Evolutionary conservation across 306 rosid genomes (phyloP).

Genomic region (Prosopis cineraria): DNA sequence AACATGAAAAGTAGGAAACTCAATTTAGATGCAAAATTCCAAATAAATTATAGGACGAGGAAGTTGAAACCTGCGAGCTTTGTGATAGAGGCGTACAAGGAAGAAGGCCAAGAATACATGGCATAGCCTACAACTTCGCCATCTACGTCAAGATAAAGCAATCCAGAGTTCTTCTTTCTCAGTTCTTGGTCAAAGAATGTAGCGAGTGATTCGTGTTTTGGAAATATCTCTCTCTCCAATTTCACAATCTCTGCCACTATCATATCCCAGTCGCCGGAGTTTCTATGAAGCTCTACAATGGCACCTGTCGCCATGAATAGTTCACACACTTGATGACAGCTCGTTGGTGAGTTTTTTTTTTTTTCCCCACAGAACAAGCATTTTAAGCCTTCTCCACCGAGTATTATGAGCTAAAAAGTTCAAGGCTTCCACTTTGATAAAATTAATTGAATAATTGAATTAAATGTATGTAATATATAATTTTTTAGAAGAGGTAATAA

Average conservation of each 20-base stretch:
- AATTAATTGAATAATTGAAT: not conserved
- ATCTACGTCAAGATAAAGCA: conserved; percentile 60
- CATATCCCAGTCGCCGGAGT: conserved; percentile 48
- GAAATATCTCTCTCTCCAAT: conserved; percentile 75
- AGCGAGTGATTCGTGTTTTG: conserved; percentile 86
- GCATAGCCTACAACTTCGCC: conserved; percentile 70
- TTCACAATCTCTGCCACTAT: conserved; percentile 72
- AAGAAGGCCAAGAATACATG: conserved; percentile 90
- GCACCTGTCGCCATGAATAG: conserved; percentile 46
- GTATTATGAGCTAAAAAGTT: not conserved
- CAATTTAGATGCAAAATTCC: not conserved
- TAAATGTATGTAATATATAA: not conserved
- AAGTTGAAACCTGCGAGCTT: conserved; percentile 78
- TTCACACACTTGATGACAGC: not conserved
- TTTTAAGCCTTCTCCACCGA: not conserved
- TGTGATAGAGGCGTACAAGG: conserved; percentile 72
- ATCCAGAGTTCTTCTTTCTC: conserved; percentile 66
- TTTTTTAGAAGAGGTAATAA: too few species aligned
- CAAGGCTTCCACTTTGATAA: not conserved
- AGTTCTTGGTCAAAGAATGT: conserved; percentile 70
- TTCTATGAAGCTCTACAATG: conserved; percentile 57
- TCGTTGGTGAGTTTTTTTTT: not conserved
- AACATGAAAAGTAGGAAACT: conserved; percentile 13
- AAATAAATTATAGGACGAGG: not conserved
- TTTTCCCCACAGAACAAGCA: not conserved